A percentile compares a stretch with the other conserved stretches of the same genome.
Conservation (phyloP, 352 stramenopile genomes). For the Pythium apleroticum region DNA sequence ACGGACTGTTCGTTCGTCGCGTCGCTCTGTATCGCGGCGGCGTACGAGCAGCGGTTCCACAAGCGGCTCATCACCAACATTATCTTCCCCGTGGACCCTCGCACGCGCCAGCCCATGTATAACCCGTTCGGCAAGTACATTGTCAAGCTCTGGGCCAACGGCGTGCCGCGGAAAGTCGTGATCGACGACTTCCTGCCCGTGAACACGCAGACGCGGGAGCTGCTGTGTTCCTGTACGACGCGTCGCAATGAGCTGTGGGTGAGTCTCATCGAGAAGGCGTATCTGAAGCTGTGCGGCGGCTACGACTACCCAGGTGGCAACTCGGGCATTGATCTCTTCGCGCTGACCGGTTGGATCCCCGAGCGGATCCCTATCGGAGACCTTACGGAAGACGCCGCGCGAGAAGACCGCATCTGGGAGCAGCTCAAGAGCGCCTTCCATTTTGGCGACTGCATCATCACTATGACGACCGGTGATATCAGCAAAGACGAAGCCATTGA, state of each 20-base stretch:
- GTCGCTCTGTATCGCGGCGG: slow-evolving; percentile 90
- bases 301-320: slow-evolving; percentile 98
- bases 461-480: slow-evolving; percentile 92
- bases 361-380: slow-evolving; percentile 86
- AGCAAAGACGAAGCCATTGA: slow-evolving; percentile 57
- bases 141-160: slow-evolving; percentile 97
- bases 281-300: slow-evolving; percentile 96
- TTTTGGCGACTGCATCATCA: slow-evolving; percentile 97
- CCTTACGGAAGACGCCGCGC: slow-evolving; percentile 25
- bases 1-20: slow-evolving; percentile 94
- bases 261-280: slow-evolving; percentile 98
- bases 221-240: slow-evolving; percentile 86
- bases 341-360: slow-evolving; percentile 98
- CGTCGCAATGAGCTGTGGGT: slow-evolving; percentile 89
- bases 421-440: slow-evolving; percentile 92
- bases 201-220: slow-evolving; percentile 52
- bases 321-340: slow-evolving; percentile 97
- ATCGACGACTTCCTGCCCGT: slow-evolving; percentile 96
- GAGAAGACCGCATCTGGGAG: slow-evolving; percentile 78
- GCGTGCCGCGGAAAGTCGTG: slow-evolving; percentile 90
- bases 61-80: slow-evolving; percentile 94
- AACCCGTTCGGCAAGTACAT: slow-evolving; percentile 96
- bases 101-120: slow-evolving; percentile 60
- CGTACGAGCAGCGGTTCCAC: slow-evolving; percentile 91
- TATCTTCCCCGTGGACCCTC: slow-evolving; percentile 92